Evolutionary conservation across 2,329 filamentous ascomycete genomes (phyloP), one percentile per base, ranked within the genome.

Genomic region (Cordyceps cicadae): DNA sequence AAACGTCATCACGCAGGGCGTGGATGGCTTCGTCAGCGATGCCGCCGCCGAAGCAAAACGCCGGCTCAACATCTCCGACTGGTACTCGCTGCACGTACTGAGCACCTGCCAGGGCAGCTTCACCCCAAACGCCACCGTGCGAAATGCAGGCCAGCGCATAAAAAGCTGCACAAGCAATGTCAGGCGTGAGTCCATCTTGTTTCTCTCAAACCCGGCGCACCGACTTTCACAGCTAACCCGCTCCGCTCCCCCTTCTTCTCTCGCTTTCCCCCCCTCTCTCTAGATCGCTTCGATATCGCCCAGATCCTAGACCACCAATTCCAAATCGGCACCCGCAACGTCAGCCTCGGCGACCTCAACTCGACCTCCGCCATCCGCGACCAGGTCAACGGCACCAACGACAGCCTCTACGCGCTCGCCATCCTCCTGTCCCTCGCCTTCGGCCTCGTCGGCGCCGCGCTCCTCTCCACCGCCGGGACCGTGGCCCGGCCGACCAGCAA

Each of bases 71-170:
- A 75, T 81, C 60, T 73, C 75, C 1, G 71, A 81, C 62, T 81
- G 79, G 79, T 81, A 81, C 65, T 80, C 78, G 17, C 63, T 81
- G 34, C 79, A 81, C 64, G 64, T 81, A 65, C 77, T 79, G 76
- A 72, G 74, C 45, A 68, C 72, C 4, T 81, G 79, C 67, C 70
- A 79, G 66, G 79, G 79, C 52, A 64, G 73, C 64, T 81, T 74
- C 63, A 70, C 72, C 46, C 77, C 77, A 34, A 78, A 79, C 58
- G 71, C 73, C 1, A 78, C 77, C 3, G 69, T 60, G 9, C 64
- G 69, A 3, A 66, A 67, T 29, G 68, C 73, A 15, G 72, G 71
- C 62, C 72, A 75, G 62, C 79, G 79, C 62, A 69, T 75, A 19
- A 77, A 76, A 26, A 74, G 76, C 67, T 81, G 79, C 67, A 79